phyloP scores from a whole-genome alignment of 768 basidiomycete genomes.

The Tulasnella sp. region DNA sequence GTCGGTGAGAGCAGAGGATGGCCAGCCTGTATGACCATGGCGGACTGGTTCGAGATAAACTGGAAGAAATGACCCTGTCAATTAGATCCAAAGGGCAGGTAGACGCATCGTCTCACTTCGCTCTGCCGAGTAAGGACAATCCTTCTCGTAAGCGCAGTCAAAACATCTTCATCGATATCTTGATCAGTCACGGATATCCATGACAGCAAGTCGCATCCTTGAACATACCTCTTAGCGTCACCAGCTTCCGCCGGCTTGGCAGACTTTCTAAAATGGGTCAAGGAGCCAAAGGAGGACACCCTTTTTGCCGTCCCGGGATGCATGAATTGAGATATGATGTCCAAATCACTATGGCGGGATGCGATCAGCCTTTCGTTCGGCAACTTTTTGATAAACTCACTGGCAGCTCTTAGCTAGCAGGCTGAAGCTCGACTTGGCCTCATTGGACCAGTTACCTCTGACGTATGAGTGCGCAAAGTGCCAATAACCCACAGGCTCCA shows the following conservation, averaged over 20 bases:
- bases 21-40: conserved; percentile 49
- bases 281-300: conserved; percentile 78
- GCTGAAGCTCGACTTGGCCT: conserved; percentile 61
- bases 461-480: conserved; percentile 90
- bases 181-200: neutral
- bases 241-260: conserved; percentile 62
- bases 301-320: conserved; percentile 50
- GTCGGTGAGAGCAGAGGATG: conserved; percentile 56
- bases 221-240: conserved; percentile 34
- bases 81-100: neutral
- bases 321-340: conserved; percentile 70
- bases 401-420: conserved; percentile 89
- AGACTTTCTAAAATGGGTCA: conserved; percentile 67
- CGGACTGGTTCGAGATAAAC: conserved; percentile 74
- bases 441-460: conserved; percentile 67
- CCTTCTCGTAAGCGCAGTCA: conserved; percentile 57
- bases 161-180: conserved; percentile 38
- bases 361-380: neutral
- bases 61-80: conserved; percentile 25
- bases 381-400: conserved; percentile 32
- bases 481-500: conserved; percentile 78
- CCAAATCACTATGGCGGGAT: conserved; percentile 53
- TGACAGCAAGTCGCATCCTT: neutral
- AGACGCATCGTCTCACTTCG: conserved; percentile 40
- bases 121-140: conserved; percentile 82